These are phyloP conservation scores for Ceratorhiza oryzae-sativae DNA, from an alignment of 1,284 basidiomycete species.

Conservation along the genomic window DNA sequence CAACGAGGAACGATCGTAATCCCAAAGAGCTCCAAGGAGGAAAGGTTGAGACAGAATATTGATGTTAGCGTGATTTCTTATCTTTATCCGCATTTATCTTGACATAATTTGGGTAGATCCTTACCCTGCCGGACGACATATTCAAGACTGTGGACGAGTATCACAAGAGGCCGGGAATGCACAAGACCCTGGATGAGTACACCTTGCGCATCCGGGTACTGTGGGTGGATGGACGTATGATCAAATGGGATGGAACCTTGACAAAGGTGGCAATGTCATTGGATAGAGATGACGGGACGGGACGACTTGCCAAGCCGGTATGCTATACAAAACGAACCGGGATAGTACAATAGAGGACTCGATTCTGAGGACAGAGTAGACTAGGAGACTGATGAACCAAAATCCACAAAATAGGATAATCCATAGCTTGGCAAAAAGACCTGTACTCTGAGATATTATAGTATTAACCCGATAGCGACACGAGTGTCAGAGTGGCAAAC, in stretches of 20 bases:
- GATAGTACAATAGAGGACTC: no score
- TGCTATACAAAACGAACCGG: no score
- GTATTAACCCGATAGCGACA: not conserved
- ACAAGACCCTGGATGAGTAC: conserved; percentile 54
- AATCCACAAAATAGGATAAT: no score
- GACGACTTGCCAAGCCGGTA: no score
- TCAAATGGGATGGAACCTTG: conserved; percentile 60
- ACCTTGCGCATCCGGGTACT: conserved; percentile 46
- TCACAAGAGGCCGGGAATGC: conserved; percentile 58
- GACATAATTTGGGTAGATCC: conserved; percentile 48
- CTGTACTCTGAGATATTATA: not conserved
- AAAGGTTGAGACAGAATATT: conserved; percentile 60
- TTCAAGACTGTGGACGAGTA: conserved; percentile 53
- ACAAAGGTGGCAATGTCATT: conserved; percentile 52
- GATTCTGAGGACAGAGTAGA: no score
- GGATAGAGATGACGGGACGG: not conserved
- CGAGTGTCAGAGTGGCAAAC: not conserved
- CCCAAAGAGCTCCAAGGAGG: conserved; percentile 60
- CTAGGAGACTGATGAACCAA: no score
- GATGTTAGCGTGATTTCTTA: conserved; percentile 47
- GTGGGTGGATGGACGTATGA: conserved; percentile 62
- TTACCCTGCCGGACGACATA: conserved; percentile 53
- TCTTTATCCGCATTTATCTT: conserved; percentile 30
- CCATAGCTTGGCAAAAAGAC: no score
- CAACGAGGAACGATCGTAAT: conserved; percentile 55